Percentiles rank a stretch among this genome's conserved stretches.
Evolutionary conservation across 2,329 filamentous ascomycete genomes (phyloP).

Genomic region (Leptodontidium sp.): DNA sequence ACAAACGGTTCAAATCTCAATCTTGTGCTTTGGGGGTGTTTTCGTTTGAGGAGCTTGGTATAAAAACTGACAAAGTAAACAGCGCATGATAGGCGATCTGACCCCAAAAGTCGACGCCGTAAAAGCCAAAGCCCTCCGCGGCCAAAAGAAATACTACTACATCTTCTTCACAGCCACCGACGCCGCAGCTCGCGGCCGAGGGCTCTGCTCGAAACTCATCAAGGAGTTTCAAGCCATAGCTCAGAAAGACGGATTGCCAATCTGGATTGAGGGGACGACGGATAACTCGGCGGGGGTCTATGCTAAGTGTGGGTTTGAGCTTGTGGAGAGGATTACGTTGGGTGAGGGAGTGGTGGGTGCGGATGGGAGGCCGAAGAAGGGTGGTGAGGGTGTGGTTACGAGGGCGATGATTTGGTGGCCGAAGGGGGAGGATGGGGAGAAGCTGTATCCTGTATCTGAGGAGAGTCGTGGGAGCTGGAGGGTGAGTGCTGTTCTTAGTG

Average conservation of each 20-base stretch:
- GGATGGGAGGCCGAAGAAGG: conserved; percentile 25
- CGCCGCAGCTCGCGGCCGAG: conserved; percentile 22
- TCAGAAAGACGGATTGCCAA: conserved; percentile 26
- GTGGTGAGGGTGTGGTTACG: conserved; percentile 32
- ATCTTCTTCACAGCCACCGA: conserved; percentile 36
- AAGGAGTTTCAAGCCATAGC: conserved; percentile 29
- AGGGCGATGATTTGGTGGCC: conserved; percentile 40
- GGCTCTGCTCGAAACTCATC: conserved; percentile 31
- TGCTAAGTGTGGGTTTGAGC: conserved; percentile 33
- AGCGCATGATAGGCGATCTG: conserved; percentile 36
- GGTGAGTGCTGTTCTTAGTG: background rate
- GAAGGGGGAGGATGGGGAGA: conserved; percentile 15
- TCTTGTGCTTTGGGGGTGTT: background rate
- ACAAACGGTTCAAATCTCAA: background rate
- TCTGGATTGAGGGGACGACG: conserved; percentile 39
- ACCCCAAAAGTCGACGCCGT: conserved; percentile 21
- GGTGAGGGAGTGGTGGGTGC: conserved; percentile 33
- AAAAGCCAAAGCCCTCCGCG: conserved; percentile 25
- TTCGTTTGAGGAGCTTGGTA: background rate
- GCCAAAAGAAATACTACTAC: conserved; percentile 34
- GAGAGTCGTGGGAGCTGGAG: background rate
- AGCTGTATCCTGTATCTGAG: background rate
- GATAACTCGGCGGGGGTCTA: conserved; percentile 29
- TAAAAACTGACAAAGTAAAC: background rate
- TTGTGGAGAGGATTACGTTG: conserved; percentile 31